Evolutionary conservation across 2,329 filamentous ascomycete genomes (phyloP).

Genomic region (Fusarium praegraminearum): DNA sequence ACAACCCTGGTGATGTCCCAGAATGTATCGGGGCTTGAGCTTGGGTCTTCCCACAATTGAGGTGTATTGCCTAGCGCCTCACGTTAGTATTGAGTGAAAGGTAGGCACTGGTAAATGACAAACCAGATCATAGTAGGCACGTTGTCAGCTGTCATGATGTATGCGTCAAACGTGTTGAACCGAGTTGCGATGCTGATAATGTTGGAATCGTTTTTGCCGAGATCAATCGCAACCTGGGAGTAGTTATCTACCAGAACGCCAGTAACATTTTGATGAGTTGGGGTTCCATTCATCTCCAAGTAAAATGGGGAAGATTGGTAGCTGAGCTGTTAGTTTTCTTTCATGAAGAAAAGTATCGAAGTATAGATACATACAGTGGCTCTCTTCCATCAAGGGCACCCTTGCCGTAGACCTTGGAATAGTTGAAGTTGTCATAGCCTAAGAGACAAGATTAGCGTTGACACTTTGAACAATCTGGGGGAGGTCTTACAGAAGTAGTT

Average conservation of each 20-base stretch:
- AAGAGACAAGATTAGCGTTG: too few relatives aligned
- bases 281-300: conserved; percentile 5
- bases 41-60: conserved; percentile 8
- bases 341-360: rapidly evolving
- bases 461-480: too few relatives aligned
- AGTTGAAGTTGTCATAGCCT: conserved; percentile 11
- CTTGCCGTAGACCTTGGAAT: neutral
- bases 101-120: rapidly evolving
- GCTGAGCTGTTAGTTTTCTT: neutral
- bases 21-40: conserved; percentile 8
- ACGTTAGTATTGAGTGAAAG: neutral
- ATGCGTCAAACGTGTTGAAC: conserved; percentile 2
- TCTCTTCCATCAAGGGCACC: conserved; percentile 5
- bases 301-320: conserved; percentile 8
- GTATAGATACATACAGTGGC: neutral
- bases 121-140: conserved; percentile 2
- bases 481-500: conserved; percentile 9
- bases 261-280: neutral
- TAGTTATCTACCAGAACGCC: conserved; percentile 7
- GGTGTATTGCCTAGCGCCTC: neutral
- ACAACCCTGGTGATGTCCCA: conserved; percentile 4
- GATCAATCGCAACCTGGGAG: neutral
- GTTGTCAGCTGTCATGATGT: neutral
- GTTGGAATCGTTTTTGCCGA: conserved; percentile 3
- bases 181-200: conserved; percentile 4